A percentile compares a stretch with the other conserved stretches of the same genome.
Conservation (phyloP, 2,329 filamentous ascomycete genomes). For the Graphilbum ipis-grandicollis region DNA sequence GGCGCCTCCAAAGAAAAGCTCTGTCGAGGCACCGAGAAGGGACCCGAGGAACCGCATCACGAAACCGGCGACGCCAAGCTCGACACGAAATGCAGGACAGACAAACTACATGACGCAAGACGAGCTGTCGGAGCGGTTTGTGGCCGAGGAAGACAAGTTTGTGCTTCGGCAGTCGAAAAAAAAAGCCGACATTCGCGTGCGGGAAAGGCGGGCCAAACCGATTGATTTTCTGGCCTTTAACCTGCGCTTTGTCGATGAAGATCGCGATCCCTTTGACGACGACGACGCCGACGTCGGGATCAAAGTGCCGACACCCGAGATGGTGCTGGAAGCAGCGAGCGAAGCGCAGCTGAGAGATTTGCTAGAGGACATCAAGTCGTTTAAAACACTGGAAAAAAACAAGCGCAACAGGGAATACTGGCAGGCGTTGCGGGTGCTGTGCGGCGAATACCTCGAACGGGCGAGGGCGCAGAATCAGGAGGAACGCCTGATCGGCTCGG, state of each 20-base stretch:
- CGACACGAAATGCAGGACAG: conserved; percentile 10
- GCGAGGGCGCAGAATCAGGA: conserved; percentile 13
- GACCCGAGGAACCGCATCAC: conserved; percentile 35
- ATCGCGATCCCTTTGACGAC: conserved; percentile 74
- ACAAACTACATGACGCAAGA: conserved; percentile 42
- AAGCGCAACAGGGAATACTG: conserved; percentile 72
- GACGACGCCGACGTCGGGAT: conserved; percentile 57
- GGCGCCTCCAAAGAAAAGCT: conserved; percentile 25
- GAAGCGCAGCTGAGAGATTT: conserved; percentile 54
- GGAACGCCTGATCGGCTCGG: conserved; percentile 65
- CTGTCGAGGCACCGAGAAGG: conserved; percentile 36
- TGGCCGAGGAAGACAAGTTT: conserved; percentile 89
- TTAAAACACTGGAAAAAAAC: conserved; percentile 65
- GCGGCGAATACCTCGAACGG: conserved; percentile 14
- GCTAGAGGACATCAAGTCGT: conserved; percentile 66
- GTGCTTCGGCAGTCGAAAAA: conserved; percentile 95
- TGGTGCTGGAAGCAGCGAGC: conserved; percentile 55
- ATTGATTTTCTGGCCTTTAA: conserved; percentile 92
- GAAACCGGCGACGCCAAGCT: conserved; percentile 19
- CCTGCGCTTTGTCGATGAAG: conserved; percentile 70
- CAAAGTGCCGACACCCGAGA: conserved; percentile 61
- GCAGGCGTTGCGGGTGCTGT: conserved; percentile 77
- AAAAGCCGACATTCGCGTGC: conserved; percentile 88
- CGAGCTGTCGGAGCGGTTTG: conserved; percentile 65
- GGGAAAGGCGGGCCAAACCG: conserved; percentile 75